Evolutionary conservation across 345 rosid genomes (phyloP), one percentile per base, ranked within the genome.

Genomic region (Streptanthus diversifolius): DNA sequence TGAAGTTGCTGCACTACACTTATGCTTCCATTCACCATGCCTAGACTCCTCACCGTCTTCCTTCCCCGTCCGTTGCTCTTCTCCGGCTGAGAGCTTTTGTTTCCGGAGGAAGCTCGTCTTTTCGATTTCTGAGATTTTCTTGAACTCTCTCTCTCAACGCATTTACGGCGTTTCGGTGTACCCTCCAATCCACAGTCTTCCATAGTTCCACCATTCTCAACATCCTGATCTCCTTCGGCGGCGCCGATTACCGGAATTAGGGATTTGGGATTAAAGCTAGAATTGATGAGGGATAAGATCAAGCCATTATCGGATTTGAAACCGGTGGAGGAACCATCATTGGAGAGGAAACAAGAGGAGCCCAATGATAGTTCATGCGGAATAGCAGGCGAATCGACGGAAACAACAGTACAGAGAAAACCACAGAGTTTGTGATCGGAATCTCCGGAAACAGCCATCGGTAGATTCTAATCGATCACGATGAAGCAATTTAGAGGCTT

Each of bases 1-100:
- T 82, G 86, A 63, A 90, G 82, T 67, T 85, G 89, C 24, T 82
- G 85, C 48, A 89, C 87, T 14, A 89, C 90, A 73, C 97, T 91
- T 6, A 83, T 30, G 74, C 98, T 91, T 44, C 97, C 96, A 39
- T 89, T 80, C 60, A 89, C 93, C 86, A 85, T 62, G 1, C 97
- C 99, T 5, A 88, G 68, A 81, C 80, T 83, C 82, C 81, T 80
- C 49, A 60, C 62, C 79, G 29, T 77, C 75, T 76, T 69, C 79
- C 53, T 84, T 61, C 61, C 74, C 68, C 4, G 4, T 63, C 47
- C 72, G 0, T 6, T 44, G 2, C 18, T 63, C 59, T 47, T 63
- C 75, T 68, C 79, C 57, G n/a, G 3, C 32, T 37, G 32, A 17
- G 5, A 52, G 48, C 21, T 62, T 63, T 35, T 74, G 29, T 52